These are phyloP conservation scores for Beauveria australis DNA, from an alignment of 2,329 filamentous ascomycete species.

Conservation along the genomic window DNA sequence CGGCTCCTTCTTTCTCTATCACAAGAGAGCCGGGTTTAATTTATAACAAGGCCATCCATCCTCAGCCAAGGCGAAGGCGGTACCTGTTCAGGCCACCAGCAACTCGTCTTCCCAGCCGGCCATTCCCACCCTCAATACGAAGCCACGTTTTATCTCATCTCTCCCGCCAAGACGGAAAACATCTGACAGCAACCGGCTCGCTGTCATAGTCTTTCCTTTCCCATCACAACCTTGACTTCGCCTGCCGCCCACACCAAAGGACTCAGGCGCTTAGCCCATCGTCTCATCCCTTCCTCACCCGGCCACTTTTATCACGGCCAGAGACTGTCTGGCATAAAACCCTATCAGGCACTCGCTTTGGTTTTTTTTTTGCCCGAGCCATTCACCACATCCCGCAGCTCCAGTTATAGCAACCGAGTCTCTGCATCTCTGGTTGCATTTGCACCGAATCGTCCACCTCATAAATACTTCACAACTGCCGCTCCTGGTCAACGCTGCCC, in stretches of 20 bases:
- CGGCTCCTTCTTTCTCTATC: not conserved
- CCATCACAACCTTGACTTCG: not conserved
- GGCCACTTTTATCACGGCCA: constrained; percentile 3
- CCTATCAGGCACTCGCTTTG: not conserved
- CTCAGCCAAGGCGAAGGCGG: not conserved
- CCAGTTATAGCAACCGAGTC: not conserved
- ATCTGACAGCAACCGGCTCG: not conserved
- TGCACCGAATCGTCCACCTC: not conserved
- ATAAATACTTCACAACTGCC: not conserved
- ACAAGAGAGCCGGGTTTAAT: not conserved
- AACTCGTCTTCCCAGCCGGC: not conserved
- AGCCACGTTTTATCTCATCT: not conserved
- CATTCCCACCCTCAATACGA: not conserved
- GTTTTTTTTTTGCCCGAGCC: not conserved
- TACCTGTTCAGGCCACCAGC: not conserved
- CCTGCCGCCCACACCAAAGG: not conserved
- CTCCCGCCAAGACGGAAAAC: not conserved
- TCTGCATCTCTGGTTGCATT: not conserved
- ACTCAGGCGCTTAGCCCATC: not conserved
- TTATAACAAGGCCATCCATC: not conserved
- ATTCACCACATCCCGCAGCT: not conserved
- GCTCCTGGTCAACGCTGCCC: not conserved
- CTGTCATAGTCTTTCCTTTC: not conserved
- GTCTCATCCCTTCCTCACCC: not conserved
- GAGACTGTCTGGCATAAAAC: not conserved